A percentile compares a stretch with the other conserved stretches of the same genome.
Evolutionary conservation across 495 filamentous ascomycete species (phyloP).

Genomic region (Hyphodiscus hymeniophilus): DNA sequence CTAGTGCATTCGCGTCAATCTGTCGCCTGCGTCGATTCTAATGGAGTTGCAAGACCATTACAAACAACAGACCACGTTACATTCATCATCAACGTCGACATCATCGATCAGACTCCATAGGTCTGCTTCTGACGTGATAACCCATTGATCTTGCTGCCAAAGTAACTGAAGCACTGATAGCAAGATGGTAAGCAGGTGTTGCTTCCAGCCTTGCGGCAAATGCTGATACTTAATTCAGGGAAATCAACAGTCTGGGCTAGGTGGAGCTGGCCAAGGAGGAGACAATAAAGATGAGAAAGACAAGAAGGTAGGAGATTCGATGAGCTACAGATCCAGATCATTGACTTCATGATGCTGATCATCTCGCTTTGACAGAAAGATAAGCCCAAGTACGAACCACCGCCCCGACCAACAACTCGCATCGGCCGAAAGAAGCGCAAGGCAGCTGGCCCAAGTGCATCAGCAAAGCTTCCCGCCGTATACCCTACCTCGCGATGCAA

Average conservation of each 20-base stretch:
- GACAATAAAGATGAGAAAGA: conserved; percentile 85
- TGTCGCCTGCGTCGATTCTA: conserved; percentile 12
- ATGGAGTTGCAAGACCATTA: conserved; percentile 8
- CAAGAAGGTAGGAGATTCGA: conserved; percentile 65
- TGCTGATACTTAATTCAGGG: conserved; percentile 40
- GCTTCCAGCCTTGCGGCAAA: conserved; percentile 1
- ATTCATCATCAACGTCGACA: conserved; percentile 14
- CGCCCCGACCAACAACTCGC: conserved; percentile 91
- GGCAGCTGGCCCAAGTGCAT: conserved; percentile 82
- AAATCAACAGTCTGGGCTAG: conserved; percentile 84
- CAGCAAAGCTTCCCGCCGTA: conserved; percentile 87
- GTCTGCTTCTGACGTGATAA: background rate
- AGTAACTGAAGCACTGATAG: conserved; percentile 7
- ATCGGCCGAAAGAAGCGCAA: conserved; percentile 98
- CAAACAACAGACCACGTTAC: conserved; percentile 10
- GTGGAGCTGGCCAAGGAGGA: conserved; percentile 52
- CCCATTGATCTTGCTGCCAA: background rate
- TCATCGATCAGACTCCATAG: conserved; percentile 5
- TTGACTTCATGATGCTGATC: conserved; percentile 9
- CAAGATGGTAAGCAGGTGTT: conserved; percentile 20
- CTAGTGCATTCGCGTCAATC: conserved; percentile 1
- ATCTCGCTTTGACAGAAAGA: conserved; percentile 62
- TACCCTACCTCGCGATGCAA: conserved; percentile 96
- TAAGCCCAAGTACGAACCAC: conserved; percentile 98
- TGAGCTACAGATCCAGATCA: background rate